A percentile compares a stretch with the other conserved stretches of the same genome.
Conservation (phyloP, 106 monocot genomes). For the Allium cepa region DNA sequence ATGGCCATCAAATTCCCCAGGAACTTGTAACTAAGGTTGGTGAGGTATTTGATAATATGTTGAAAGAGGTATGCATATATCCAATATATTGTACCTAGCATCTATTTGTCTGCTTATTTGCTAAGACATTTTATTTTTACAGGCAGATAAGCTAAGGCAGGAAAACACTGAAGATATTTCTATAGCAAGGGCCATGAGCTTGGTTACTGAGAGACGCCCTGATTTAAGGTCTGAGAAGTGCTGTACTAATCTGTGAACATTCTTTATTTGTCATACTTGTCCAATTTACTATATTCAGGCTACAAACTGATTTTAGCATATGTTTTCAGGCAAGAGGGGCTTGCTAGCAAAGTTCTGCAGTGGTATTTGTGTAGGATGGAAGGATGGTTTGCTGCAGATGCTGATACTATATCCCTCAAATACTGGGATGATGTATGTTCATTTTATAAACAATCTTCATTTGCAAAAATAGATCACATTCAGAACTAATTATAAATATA, state of each 20-base stretch:
- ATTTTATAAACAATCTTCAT: not conserved
- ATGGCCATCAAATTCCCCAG: conserved; percentile 83
- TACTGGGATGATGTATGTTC: conserved; percentile 79
- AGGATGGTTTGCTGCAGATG: conserved; percentile 99
- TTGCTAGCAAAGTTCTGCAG: conserved; percentile 71
- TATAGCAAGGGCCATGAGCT: conserved; percentile 51
- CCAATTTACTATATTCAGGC: no score
- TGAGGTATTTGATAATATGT: conserved; percentile 61
- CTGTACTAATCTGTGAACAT: not conserved
- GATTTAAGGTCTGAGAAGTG: conserved; percentile 51
- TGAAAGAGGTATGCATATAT: conserved; percentile 47
- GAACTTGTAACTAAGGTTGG: conserved; percentile 72
- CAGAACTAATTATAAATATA: no score
- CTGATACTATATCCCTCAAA: conserved; percentile 76
- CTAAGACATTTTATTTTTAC: conserved; percentile 14
- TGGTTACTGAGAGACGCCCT: conserved; percentile 53
- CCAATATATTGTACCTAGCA: not conserved
- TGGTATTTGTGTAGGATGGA: conserved; percentile 99
- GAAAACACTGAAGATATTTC: conserved; percentile 65
- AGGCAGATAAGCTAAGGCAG: conserved; percentile 74
- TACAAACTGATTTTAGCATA: no score
- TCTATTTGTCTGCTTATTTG: no score
- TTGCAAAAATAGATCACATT: no score
- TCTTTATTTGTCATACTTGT: not conserved
- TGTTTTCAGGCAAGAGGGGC: conserved; percentile 64